Evolutionary conservation across 345 rosid genomes (phyloP).

Genomic region (Kernera saxatilis): DNA sequence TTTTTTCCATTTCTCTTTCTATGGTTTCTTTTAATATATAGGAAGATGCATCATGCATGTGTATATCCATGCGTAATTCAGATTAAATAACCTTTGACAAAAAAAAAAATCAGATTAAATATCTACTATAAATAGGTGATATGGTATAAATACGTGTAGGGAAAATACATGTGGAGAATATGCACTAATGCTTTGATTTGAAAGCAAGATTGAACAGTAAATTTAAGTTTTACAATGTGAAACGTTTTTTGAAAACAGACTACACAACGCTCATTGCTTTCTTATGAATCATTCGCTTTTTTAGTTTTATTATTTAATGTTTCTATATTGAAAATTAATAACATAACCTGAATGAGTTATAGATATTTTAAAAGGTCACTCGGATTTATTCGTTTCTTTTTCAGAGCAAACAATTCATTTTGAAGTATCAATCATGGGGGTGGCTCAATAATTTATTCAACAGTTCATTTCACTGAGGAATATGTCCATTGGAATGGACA

Average conservation of each 20-base stretch:
- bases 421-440: not conserved
- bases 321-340: not conserved
- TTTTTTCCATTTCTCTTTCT: no score
- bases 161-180: not conserved
- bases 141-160: not conserved
- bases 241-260: not conserved
- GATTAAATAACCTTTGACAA: no score
- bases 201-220: not conserved
- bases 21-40: no score
- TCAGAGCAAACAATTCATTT: not conserved
- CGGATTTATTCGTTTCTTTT: not conserved
- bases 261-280: not conserved
- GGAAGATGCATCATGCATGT: no score
- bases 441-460: not conserved
- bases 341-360: not conserved
- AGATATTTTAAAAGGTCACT: not conserved
- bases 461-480: not conserved
- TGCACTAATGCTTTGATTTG: not conserved
- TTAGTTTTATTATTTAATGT: not conserved
- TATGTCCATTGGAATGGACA: not conserved
- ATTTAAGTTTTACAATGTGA: not conserved
- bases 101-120: not conserved
- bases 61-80: not conserved
- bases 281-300: not conserved
- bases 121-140: not conserved